A percentile compares a stretch with the other conserved stretches of the same genome.
Evolutionary conservation across 441 rosid species (phyloP).

Genomic region (Flueggea neowawraea): DNA sequence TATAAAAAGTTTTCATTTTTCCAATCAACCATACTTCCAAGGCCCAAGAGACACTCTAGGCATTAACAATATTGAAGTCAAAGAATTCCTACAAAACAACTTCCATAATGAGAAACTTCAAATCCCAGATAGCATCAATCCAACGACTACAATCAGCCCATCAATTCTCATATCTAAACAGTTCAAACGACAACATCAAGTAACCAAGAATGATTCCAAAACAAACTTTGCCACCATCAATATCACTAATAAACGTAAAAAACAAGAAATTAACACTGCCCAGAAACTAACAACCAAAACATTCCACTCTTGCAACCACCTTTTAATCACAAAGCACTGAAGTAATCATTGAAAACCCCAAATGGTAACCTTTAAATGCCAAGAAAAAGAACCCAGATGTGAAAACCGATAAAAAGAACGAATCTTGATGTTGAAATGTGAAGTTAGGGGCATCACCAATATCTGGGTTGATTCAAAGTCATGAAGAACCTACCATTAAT

Average conservation of each 20-base stretch:
- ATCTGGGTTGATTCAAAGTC: not conserved
- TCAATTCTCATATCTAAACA: conserved; percentile 5
- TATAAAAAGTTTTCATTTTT: conserved; percentile 54
- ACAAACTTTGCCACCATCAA: conserved; percentile 1
- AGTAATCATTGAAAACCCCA: conserved; percentile 9
- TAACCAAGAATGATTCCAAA: not conserved
- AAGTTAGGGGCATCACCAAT: conserved; percentile 3
- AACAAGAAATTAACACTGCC: conserved; percentile 10
- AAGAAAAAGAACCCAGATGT: conserved; percentile 17
- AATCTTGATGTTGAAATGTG: not conserved
- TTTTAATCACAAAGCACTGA: conserved; percentile 11
- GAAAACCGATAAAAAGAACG: not conserved
- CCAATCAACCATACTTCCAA: conserved; percentile 30
- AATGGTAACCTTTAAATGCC: conserved; percentile 15
- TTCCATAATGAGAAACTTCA: conserved; percentile 9
- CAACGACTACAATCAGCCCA: conserved; percentile 5
- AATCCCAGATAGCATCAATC: conserved; percentile 14
- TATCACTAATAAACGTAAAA: conserved; percentile 2
- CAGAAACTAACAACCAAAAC: conserved; percentile 9
- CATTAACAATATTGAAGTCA: not conserved
- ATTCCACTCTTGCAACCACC: conserved; percentile 10
- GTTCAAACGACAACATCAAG: conserved; percentile 6
- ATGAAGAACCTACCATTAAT: conserved; percentile 10
- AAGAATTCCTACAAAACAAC: conserved; percentile 15
- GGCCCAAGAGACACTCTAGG: conserved; percentile 13